Evolutionary conservation across 2,329 filamentous ascomycete genomes (phyloP).

Genomic region (Sarocladium kiliense): DNA sequence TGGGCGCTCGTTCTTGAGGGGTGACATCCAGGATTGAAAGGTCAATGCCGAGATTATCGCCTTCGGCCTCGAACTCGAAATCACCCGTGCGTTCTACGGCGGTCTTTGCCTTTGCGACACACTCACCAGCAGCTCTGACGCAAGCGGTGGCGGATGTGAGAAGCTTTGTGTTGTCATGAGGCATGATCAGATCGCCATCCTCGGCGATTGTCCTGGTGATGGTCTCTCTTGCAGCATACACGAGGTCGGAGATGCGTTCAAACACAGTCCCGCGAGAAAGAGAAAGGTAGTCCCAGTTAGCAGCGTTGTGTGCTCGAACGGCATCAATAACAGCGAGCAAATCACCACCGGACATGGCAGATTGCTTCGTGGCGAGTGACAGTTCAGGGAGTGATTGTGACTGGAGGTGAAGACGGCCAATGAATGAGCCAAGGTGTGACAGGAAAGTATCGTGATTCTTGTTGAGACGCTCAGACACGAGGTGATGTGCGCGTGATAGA

Average conservation of each 20-base stretch:
- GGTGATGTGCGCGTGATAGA: slow-evolving; percentile 58
- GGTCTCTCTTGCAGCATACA: slow-evolving; percentile 75
- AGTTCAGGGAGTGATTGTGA: slow-evolving; percentile 86
- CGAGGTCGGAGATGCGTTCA: slow-evolving; percentile 71
- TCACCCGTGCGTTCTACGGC: slow-evolving; percentile 87
- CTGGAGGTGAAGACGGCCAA: slow-evolving; percentile 82
- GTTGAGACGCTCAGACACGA: slow-evolving; percentile 79
- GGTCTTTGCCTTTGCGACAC: slow-evolving; percentile 78
- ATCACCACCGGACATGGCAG: slow-evolving; percentile 74
- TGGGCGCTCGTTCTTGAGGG: slow-evolving; percentile 26
- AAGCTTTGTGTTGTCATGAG: slow-evolving; percentile 70
- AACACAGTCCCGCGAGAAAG: slow-evolving; percentile 67
- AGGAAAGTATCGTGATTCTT: slow-evolving; percentile 82
- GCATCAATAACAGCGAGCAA: slow-evolving; percentile 76
- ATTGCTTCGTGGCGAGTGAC: slow-evolving; percentile 74
- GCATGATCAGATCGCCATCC: slow-evolving; percentile 73
- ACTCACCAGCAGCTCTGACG: slow-evolving; percentile 86
- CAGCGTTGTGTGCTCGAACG: slow-evolving; percentile 67
- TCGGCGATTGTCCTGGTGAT: slow-evolving; percentile 64
- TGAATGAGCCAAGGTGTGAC: slow-evolving; percentile 86
- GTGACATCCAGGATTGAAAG: slow-evolving; percentile 43
- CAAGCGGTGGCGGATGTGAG: slow-evolving; percentile 78
- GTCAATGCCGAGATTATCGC: slow-evolving; percentile 47
- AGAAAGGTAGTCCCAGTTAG: slow-evolving; percentile 6
- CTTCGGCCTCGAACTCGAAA: slow-evolving; percentile 77